phyloP scores from a whole-genome alignment of 345 rosid genomes.

The Eucalyptus tenuipes region DNA sequence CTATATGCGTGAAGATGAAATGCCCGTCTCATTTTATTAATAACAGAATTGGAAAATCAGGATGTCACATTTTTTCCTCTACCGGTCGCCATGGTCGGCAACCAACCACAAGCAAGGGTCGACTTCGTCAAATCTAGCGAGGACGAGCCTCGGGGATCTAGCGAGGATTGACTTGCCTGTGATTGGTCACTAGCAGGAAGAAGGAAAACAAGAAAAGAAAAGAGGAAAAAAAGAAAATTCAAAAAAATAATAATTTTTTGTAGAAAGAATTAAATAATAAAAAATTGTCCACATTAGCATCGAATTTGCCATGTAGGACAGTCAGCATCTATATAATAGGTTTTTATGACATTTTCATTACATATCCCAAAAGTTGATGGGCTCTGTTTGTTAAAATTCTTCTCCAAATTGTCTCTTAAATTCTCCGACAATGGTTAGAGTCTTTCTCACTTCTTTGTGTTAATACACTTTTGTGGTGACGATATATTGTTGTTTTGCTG shows the following conservation, averaged over 20 bases:
- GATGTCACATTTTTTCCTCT: background rate
- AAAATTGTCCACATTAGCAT: background rate
- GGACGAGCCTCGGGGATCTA: background rate
- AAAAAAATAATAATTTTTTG: background rate
- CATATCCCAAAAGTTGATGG: background rate
- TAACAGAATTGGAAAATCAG: too few species aligned
- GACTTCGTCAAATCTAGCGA: background rate
- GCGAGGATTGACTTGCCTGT: background rate
- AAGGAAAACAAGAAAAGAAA: background rate
- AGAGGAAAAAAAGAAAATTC: background rate
- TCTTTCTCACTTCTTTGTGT: background rate
- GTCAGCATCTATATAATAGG: rapidly evolving
- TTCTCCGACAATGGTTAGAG: background rate
- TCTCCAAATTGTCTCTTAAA: background rate
- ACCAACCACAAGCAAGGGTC: background rate
- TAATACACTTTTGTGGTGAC: too few species aligned
- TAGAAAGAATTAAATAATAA: too few species aligned
- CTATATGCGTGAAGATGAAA: too few species aligned
- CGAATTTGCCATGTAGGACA: rapidly evolving
- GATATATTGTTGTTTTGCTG: background rate
- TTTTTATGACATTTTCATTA: background rate
- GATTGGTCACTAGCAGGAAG: background rate
- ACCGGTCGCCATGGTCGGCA: rapidly evolving
- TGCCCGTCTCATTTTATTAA: too few species aligned
- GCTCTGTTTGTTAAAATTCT: background rate